Conservation (phyloP, 2,329 filamentous ascomycete genomes). For the Talaromyces sp. region DNA sequence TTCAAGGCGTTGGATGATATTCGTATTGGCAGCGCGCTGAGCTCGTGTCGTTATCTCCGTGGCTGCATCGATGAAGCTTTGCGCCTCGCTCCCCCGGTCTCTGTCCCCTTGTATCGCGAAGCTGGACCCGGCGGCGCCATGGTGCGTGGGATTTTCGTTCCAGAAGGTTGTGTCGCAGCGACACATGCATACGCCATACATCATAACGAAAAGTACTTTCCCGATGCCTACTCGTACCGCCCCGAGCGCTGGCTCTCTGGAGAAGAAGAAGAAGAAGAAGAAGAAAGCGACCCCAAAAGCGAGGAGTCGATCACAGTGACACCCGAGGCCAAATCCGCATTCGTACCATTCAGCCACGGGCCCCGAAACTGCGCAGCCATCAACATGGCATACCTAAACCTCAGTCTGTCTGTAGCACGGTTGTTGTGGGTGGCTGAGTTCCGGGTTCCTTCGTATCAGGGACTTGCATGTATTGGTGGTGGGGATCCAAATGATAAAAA, state of each 20-base stretch:
- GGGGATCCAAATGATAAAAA: constrained; percentile 1
- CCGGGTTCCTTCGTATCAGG: neutral
- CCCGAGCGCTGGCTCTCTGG: constrained; percentile 5
- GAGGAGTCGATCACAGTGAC: too few relatives aligned
- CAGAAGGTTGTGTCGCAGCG: constrained; percentile 1
- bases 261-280: too few relatives aligned
- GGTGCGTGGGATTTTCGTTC: neutral
- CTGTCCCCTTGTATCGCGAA: constrained; percentile 2
- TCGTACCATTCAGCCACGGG: neutral
- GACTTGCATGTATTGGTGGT: neutral
- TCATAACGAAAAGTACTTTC: constrained; percentile 6
- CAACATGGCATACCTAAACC: neutral
- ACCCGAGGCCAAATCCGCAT: neutral
- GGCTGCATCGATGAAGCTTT: constrained; percentile 6
- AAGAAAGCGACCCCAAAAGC: too few relatives aligned
- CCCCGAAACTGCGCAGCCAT: neutral
- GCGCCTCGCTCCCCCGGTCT: neutral
- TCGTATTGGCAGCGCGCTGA: neutral
- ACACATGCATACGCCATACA: constrained; percentile 1
- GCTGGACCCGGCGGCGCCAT: constrained; percentile 1
- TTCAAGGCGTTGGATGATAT: neutral
- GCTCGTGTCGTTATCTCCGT: constrained; percentile 1
- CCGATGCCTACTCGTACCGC: neutral
- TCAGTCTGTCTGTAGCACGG: neutral
- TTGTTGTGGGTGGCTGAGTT: constrained; percentile 3